Evolutionary conservation across 768 basidiomycete genomes (phyloP), one percentile per base, ranked within the genome.

Genomic region (Inosperma sp.): DNA sequence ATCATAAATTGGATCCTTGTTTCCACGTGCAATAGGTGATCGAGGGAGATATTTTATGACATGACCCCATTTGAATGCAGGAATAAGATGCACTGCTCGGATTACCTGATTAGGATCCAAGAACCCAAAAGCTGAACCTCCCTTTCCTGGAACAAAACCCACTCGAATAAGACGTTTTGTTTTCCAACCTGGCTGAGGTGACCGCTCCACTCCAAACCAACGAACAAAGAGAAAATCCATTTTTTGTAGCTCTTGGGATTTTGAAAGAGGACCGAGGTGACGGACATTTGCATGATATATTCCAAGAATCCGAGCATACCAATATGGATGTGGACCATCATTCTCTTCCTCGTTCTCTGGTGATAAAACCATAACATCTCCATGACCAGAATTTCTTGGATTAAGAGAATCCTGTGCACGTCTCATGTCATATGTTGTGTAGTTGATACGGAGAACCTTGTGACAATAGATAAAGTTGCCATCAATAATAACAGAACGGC

Each of bases 391-490:
- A 0, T 59, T 67, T 0, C 55, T 14, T 1, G 68, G 62, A 22
- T 74, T 73, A 31, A 77, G 50, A 0, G 62, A 51, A 51, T 79
- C 76, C 49, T 76, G 72, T 2, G 55, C 51, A 0, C 70, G 60
- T 12, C 64, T 65, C 13, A 72, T 30, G 56, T 78, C 70, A 56
- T 76, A 78, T 0, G 70, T 71, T 0, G 71, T 75, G 54, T 71
- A 73, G 54, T 72, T 70, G 42, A 75, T 40, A 0, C 63, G 63
- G 3, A 72, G 19, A 4, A 59, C 56, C 35, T 63, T 61, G 58
- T 72, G 68, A 5, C 4, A 17, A 41, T 56, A 72, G 14, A 68
- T 55, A n/a, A 3, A 51, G 55, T 60, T 54, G 30, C 52, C 45
- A 0, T 29, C 51, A 33, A 64, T 53, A 3, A 26, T 22, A 7